Evolutionary conservation across 148 eudicot species (phyloP).

Genomic region (Rhododendron ferrugineum): DNA sequence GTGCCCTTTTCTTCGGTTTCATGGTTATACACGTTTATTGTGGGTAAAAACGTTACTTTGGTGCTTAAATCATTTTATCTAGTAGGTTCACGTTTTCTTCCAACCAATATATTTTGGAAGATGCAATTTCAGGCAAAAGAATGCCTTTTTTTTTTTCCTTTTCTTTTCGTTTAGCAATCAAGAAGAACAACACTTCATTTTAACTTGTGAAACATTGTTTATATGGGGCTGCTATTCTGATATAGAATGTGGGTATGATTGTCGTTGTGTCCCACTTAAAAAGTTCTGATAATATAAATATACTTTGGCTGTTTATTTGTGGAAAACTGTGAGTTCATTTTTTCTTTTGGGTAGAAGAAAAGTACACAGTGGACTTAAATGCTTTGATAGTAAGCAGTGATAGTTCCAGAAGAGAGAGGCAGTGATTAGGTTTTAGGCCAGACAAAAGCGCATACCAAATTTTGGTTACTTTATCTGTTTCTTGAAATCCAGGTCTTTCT

Average conservation of each 20-base stretch:
- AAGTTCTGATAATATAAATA: neutral
- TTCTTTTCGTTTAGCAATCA: neutral
- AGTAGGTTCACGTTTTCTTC: neutral
- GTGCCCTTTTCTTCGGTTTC: neutral
- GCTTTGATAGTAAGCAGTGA: neutral
- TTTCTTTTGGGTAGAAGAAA: neutral
- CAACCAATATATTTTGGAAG: neutral
- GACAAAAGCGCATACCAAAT: neutral
- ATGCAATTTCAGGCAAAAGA: neutral
- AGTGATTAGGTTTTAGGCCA: neutral
- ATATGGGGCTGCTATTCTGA: neutral
- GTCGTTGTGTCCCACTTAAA: neutral
- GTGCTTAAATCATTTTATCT: neutral
- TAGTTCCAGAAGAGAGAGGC: neutral
- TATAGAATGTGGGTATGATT: neutral
- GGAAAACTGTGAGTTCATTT: neutral
- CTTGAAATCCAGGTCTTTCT: conserved; percentile 64
- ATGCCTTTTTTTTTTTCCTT: neutral
- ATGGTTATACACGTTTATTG: neutral
- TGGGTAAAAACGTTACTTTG: neutral
- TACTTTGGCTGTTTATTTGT: neutral
- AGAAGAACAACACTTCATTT: neutral
- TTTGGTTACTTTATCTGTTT: neutral
- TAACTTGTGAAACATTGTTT: neutral
- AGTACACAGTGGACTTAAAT: neutral